These are phyloP conservation scores for Schrenkiella parvula DNA, from an alignment of 345 rosid genomes.

Conservation along the genomic window DNA sequence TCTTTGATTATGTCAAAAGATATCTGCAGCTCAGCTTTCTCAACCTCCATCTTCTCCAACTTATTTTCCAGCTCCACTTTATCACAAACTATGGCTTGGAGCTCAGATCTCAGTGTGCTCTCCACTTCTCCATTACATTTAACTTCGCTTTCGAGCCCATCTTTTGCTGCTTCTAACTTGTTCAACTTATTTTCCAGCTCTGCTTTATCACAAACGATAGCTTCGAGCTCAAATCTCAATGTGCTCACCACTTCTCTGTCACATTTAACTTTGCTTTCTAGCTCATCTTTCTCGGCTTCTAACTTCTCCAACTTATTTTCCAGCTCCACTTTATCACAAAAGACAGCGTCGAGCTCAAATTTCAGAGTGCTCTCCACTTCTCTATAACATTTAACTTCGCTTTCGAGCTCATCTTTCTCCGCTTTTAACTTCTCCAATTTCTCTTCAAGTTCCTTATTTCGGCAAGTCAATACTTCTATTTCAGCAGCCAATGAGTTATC, in stretches of 20 bases:
- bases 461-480: conserved; percentile 39
- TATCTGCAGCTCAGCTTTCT: conserved; percentile 55
- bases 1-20: conserved; percentile 46
- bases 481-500: conserved; percentile 44
- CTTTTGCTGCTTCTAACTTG: conserved; percentile 38
- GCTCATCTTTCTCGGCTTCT: conserved; percentile 37
- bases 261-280: conserved; percentile 34
- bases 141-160: conserved; percentile 34
- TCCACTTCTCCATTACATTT: conserved; percentile 36
- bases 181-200: conserved; percentile 46
- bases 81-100: conserved; percentile 36
- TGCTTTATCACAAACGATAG: conserved; percentile 31
- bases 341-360: conserved; percentile 46
- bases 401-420: conserved; percentile 44
- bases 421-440: conserved; percentile 37
- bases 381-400: conserved; percentile 24
- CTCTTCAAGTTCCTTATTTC: conserved; percentile 41
- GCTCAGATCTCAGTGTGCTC: conserved; percentile 45
- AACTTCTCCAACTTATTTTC: conserved; percentile 41
- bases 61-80: conserved; percentile 46
- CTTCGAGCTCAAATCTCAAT: conserved; percentile 49
- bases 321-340: conserved; percentile 35
- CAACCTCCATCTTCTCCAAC: conserved; percentile 40
- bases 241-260: conserved; percentile 34
- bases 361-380: conserved; percentile 41